phyloP scores from a whole-genome alignment of 768 basidiomycete genomes.

The Serendipita sp. region DNA sequence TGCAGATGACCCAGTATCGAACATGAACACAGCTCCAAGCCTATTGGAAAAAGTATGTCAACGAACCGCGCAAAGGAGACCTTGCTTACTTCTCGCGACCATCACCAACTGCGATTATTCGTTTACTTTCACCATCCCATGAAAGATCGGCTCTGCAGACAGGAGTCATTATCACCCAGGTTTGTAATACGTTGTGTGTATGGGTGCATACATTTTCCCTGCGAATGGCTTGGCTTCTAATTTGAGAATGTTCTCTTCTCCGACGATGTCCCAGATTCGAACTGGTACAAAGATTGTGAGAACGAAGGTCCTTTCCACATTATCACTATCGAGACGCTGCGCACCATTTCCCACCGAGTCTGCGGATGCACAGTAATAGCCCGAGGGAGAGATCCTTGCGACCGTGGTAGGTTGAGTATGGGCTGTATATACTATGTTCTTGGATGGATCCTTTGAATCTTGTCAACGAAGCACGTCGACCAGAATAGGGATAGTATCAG shows the following conservation, averaged over 20 bases:
- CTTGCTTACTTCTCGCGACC: constrained; percentile 62
- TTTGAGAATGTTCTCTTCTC: constrained; percentile 69
- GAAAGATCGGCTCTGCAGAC: constrained; percentile 67
- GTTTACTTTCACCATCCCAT: constrained; percentile 93
- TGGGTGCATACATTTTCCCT: constrained; percentile 45
- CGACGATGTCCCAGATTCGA: constrained; percentile 83
- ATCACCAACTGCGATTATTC: constrained; percentile 89
- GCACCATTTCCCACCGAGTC: constrained; percentile 67
- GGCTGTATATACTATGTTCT: constrained; percentile 52
- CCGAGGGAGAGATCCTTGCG: constrained; percentile 81
- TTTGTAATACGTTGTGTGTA: not conserved
- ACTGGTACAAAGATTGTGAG: constrained; percentile 26
- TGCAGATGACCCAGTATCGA: constrained; percentile 67
- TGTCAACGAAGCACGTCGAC: constrained; percentile 6
- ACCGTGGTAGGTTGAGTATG: constrained; percentile 77
- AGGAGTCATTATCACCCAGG: not conserved
- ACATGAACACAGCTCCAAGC: constrained; percentile 69
- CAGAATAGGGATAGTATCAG: not conserved
- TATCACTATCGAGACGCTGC: constrained; percentile 9
- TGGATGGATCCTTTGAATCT: constrained; percentile 40
- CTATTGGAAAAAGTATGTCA: constrained; percentile 21
- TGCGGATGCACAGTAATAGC: constrained; percentile 88
- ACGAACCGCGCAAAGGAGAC: not conserved
- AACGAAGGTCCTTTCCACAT: not conserved
- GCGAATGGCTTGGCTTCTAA: constrained; percentile 62